These are phyloP conservation scores for Zygnema circumcarinatum DNA, from an alignment of 139 green algal genomes.

Conservation along the genomic window DNA sequence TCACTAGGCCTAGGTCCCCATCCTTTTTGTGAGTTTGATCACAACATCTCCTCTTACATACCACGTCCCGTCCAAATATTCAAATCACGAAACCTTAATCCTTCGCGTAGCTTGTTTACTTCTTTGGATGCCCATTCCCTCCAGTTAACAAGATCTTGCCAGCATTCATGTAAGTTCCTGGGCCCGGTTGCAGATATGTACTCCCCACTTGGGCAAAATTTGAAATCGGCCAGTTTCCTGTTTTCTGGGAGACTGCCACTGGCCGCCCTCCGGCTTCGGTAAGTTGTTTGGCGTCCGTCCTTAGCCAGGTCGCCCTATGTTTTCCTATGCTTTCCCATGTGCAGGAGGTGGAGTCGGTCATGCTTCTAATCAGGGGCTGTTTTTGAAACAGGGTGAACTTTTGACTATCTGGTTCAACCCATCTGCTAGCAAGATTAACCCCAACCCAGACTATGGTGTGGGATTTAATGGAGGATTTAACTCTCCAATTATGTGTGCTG, in stretches of 20 bases:
- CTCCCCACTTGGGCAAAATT: slow-evolving; percentile 60
- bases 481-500: slow-evolving; percentile 63
- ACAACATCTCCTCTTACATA: too few relatives aligned
- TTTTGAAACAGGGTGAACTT: slow-evolving; percentile 38
- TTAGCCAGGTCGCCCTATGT: slow-evolving; percentile 1
- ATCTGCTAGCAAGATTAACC: neutral
- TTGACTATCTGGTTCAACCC: slow-evolving; percentile 58
- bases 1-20: too few relatives aligned
- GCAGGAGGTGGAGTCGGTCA: neutral
- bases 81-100: too few relatives aligned
- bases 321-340: slow-evolving; percentile 5
- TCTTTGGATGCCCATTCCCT: too few relatives aligned
- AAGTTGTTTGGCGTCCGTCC: slow-evolving; percentile 8
- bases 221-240: slow-evolving; percentile 56
- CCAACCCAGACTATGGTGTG: slow-evolving; percentile 30
- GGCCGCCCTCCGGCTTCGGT: slow-evolving; percentile 33
- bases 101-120: too few relatives aligned
- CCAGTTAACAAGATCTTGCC: too few relatives aligned
- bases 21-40: too few relatives aligned
- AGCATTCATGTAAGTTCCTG: too few relatives aligned
- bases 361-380: neutral
- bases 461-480: slow-evolving; percentile 63
- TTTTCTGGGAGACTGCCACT: slow-evolving; percentile 59
- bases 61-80: too few relatives aligned
- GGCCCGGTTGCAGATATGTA: slow-evolving; percentile 45